Percentiles rank a stretch among this genome's conserved stretches.
Conservation (phyloP, 2,329 filamentous ascomycete species). For the Periconia macrospinosa region DNA sequence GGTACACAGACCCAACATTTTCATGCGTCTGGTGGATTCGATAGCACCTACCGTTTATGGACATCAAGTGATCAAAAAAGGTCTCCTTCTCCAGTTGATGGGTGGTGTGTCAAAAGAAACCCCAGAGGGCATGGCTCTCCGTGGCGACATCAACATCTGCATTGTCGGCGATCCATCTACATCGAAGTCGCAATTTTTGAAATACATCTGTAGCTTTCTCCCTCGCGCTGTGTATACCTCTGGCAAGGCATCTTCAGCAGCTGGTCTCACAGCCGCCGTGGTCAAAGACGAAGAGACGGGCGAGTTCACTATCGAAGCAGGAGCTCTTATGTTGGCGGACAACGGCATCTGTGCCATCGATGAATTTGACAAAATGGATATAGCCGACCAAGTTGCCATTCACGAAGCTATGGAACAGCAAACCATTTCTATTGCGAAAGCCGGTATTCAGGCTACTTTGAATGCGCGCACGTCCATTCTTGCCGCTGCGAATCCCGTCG, state of each 20-base stretch:
- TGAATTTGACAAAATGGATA: constrained; percentile 99
- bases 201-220: constrained; percentile 97
- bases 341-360: constrained; percentile 98
- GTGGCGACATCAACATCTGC: constrained; percentile 98
- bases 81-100: constrained; percentile 88
- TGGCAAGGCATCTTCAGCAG: constrained; percentile 94
- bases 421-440: constrained; percentile 98
- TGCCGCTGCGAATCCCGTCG: constrained; percentile 93
- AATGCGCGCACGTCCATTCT: constrained; percentile 96
- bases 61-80: constrained; percentile 97
- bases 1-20: constrained; percentile 96
- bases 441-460: constrained; percentile 94
- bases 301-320: constrained; percentile 97
- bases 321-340: constrained; percentile 94
- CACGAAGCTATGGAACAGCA: constrained; percentile 99
- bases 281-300: constrained; percentile 98
- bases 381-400: constrained; percentile 94
- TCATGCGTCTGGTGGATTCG: constrained; percentile 87
- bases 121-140: constrained; percentile 88
- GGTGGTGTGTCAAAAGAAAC: constrained; percentile 93
- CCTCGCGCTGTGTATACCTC: constrained; percentile 96
- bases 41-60: constrained; percentile 97
- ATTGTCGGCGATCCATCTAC: constrained; percentile 97
- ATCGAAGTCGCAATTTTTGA: constrained; percentile 96
- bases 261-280: constrained; percentile 94